Evolutionary conservation across 768 basidiomycete species (phyloP).

Genomic region (Terana coerulea): DNA sequence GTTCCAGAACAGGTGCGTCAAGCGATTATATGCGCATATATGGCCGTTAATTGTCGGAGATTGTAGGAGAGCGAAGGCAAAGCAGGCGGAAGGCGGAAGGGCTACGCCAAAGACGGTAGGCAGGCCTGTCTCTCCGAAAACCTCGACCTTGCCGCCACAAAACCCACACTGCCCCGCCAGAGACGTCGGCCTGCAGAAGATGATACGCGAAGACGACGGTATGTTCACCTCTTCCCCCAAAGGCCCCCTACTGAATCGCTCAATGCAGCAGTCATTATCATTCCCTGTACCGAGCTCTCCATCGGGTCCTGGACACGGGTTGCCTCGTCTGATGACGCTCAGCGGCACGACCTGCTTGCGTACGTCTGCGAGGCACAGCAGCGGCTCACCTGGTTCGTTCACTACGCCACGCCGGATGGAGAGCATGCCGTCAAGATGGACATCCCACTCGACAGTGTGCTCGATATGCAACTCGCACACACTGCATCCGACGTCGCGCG

Average conservation of each 20-base stretch:
- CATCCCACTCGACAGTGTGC: constrained; percentile 64
- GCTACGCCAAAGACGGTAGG: constrained; percentile 32
- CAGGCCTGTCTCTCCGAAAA: constrained; percentile 34
- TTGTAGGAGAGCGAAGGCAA: constrained; percentile 76
- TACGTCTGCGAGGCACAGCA: constrained; percentile 68
- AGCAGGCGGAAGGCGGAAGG: constrained; percentile 59
- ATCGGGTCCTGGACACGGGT: constrained; percentile 80
- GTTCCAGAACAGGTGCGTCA: constrained; percentile 76
- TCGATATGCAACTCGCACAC: constrained; percentile 53
- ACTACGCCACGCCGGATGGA: constrained; percentile 60
- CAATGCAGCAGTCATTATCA: constrained; percentile 55
- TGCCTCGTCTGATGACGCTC: constrained; percentile 37
- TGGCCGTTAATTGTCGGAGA: background rate
- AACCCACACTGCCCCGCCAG: background rate
- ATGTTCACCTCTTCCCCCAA: constrained; percentile 28
- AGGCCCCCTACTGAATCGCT: constrained; percentile 21
- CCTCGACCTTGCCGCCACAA: constrained; percentile 28
- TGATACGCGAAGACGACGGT: constrained; percentile 78
- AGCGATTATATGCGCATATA: background rate
- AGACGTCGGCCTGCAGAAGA: constrained; percentile 54
- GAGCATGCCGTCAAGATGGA: constrained; percentile 84
- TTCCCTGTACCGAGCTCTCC: constrained; percentile 70
- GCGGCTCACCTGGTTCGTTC: constrained; percentile 76
- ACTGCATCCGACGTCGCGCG: constrained; percentile 51
- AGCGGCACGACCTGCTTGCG: constrained; percentile 65